These are phyloP conservation scores for Cyclocybe aegerita DNA, from an alignment of 768 basidiomycete genomes.

Conservation along the genomic window DNA sequence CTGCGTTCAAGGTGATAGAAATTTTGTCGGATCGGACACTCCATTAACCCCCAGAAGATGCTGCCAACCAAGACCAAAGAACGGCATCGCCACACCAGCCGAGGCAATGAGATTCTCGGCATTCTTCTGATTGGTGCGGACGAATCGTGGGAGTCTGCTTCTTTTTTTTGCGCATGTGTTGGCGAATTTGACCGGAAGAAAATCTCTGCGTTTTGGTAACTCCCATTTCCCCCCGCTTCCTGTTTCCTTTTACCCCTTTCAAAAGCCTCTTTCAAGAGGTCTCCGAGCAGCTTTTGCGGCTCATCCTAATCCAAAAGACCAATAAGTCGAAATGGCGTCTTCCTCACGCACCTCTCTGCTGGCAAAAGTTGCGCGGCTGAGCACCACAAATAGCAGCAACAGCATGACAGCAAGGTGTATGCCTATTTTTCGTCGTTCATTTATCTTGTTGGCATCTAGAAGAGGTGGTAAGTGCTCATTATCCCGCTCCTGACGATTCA, in stretches of 20 bases:
- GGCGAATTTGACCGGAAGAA: too few species aligned
- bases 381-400: not conserved
- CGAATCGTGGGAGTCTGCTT: too few species aligned
- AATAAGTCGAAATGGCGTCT: slow-evolving; percentile 14
- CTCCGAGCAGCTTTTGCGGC: too few species aligned
- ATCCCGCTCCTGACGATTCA: not conserved
- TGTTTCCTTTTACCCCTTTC: too few species aligned
- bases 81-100: not conserved
- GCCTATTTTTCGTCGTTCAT: slow-evolving; percentile 20
- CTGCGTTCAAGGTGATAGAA: not conserved
- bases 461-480: slow-evolving; percentile 9
- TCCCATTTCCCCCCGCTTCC: too few species aligned
- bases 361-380: too few species aligned
- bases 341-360: slow-evolving; percentile 10
- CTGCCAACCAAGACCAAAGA: not conserved
- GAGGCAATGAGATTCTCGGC: too few species aligned
- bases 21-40: not conserved
- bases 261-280: too few species aligned
- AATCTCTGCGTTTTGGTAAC: too few species aligned
- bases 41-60: not conserved
- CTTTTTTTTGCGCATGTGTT: too few species aligned
- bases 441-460: slow-evolving; percentile 19
- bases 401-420: slow-evolving; percentile 16
- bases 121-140: too few species aligned
- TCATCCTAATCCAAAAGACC: too few species aligned